phyloP scores from a whole-genome alignment of 164 flowering plant genomes.

The Akebia trifoliata region DNA sequence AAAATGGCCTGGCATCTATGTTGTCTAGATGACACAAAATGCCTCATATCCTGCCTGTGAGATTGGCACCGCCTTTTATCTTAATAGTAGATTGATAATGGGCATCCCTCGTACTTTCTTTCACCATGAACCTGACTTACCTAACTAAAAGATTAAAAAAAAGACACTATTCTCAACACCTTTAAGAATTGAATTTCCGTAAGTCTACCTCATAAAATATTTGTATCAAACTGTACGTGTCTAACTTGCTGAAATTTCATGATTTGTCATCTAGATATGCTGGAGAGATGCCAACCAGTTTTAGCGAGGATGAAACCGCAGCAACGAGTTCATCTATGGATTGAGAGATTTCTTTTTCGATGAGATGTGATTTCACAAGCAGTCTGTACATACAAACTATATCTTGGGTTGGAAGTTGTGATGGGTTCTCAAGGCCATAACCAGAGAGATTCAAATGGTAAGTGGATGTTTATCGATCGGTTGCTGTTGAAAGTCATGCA shows the following conservation, averaged over 20 bases:
- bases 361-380: not conserved
- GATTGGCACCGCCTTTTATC: no score
- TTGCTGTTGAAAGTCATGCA: no score
- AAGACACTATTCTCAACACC: not conserved
- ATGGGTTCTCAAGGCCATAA: not conserved
- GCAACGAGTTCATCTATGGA: constrained; percentile 56
- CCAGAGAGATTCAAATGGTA: not conserved
- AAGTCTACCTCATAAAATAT: not conserved
- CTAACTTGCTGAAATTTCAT: constrained; percentile 10
- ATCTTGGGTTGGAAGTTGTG: no score
- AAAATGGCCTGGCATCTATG: no score
- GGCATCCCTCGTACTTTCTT: no score
- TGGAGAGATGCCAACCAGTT: constrained; percentile 49
- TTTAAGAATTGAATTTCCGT: not conserved
- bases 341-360: constrained; percentile 10
- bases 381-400: no score
- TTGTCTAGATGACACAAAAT: no score
- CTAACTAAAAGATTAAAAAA: no score
- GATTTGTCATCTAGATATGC: constrained; percentile 29
- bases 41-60: no score
- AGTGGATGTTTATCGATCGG: no score
- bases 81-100: no score
- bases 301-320: constrained; percentile 62
- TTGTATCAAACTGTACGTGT: not conserved
- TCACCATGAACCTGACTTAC: no score